Base-by-base conservation (phyloP, 768 basidiomycete genomes). In the Trametes maxima region DNA sequence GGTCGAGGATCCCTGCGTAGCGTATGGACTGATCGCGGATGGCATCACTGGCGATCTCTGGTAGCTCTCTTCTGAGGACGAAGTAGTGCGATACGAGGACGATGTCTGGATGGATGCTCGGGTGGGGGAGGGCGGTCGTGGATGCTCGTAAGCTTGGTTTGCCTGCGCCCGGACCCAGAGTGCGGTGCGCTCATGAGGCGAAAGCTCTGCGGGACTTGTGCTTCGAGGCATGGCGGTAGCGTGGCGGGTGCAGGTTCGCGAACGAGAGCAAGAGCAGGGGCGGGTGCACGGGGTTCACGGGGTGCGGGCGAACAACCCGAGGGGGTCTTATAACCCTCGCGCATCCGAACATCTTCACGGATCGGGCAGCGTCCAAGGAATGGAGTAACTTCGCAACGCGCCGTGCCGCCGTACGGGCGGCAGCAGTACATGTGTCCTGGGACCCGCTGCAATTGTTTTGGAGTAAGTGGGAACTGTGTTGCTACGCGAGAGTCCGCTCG, bases 121-220 rank as follows among this genome's bases (percentile, higher is more conserved):
- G 33, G 57, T 16, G 35, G 59, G 57, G 5, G 59, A 44, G 7
- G 63, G 42, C 17, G 59, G 57, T 17, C 62, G 61, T 16, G 65
- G 47, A 5, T 60, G 56, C n/a, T 59, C 50, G 62, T 68, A 68
- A 28, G 65, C 19, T 39, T 64, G 56, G n/a, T 44, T 39, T 22
- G 67, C 62, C 54, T 70, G 70, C 22, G 68, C 57, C 44, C 64
- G 44, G 28, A 70, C 70, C 68, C 70, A 69, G 54, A 53, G 63
- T 11, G 62, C 60, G 33, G 67, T 69, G 42, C 70, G 68, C 24
- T 67, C 62, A 19, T 55, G 59, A 47, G 61, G 44, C n/a, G 61
- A 62, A 25, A 57, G 55, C 50, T 57, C 55, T 50, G 54, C 35
- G 49, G 61, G 61, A 28, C 55, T 62, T 14, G 61, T 17, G 24